A percentile compares a stretch with the other conserved stretches of the same genome.
Evolutionary conservation across 2,329 filamentous ascomycete genomes (phyloP).

Genomic region (Colletotrichum sp.): DNA sequence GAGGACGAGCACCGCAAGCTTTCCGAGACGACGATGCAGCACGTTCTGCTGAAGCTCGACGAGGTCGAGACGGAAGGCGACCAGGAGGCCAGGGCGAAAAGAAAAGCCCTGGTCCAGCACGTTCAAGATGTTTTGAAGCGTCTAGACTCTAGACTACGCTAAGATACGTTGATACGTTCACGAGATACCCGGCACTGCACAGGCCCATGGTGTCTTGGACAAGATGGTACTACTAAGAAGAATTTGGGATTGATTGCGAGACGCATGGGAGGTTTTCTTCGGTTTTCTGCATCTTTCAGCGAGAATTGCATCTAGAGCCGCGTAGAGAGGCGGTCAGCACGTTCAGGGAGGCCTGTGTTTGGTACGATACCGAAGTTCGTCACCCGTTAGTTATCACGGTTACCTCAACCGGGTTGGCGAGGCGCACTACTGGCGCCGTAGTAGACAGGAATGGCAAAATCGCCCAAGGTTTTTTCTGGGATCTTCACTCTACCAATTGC

Average conservation of each 20-base stretch:
- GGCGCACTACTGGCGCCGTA: neutral
- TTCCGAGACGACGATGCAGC: slow-evolving; percentile 76
- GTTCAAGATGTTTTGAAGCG: slow-evolving; percentile 70
- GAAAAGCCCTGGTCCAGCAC: slow-evolving; percentile 76
- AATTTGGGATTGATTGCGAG: neutral
- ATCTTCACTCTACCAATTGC: slow-evolving; percentile 1
- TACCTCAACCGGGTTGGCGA: neutral
- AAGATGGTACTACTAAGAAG: neutral
- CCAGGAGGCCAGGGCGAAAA: slow-evolving; percentile 62
- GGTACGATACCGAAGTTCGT: neutral
- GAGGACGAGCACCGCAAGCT: slow-evolving; percentile 77
- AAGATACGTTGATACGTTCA: neutral
- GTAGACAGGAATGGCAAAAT: slow-evolving; percentile 5
- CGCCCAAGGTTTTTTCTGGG: neutral
- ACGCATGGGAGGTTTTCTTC: neutral
- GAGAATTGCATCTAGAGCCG: slow-evolving; percentile 20
- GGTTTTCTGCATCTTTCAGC: slow-evolving; percentile 15
- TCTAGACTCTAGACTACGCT: slow-evolving; percentile 55
- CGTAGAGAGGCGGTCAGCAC: neutral
- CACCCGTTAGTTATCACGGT: neutral
- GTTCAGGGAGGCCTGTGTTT: neutral
- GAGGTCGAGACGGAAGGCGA: slow-evolving; percentile 76
- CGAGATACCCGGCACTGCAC: neutral
- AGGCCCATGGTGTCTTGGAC: neutral
- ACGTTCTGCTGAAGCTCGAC: slow-evolving; percentile 78